phyloP scores from a whole-genome alignment of 2,329 filamentous ascomycete species.

The Fusarium buharicum region DNA sequence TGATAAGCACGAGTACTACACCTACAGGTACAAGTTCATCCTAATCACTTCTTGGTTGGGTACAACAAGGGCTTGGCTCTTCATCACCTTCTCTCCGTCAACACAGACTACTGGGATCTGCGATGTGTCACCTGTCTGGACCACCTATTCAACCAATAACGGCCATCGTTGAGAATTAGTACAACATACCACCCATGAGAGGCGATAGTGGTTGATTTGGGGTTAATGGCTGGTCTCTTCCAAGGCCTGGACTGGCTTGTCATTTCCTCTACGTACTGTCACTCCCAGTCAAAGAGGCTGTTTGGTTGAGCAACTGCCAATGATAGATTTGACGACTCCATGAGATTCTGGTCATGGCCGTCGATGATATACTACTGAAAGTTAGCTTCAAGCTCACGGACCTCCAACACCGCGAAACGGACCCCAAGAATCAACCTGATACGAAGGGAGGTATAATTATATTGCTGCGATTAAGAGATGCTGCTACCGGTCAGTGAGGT shows the following conservation, averaged over 20 bases:
- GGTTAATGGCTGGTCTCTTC: conserved; percentile 15
- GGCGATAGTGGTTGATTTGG: neutral
- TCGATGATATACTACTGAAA: conserved; percentile 3
- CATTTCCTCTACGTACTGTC: conserved; percentile 19
- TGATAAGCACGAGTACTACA: too few species aligned
- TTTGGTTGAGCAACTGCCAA: conserved; percentile 28
- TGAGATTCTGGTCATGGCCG: conserved; percentile 1
- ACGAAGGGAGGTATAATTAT: conserved; percentile 3
- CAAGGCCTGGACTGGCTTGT: conserved; percentile 9
- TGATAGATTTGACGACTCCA: conserved; percentile 2
- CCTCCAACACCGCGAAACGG: conserved; percentile 9
- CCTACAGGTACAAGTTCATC: neutral
- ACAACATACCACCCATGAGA: conserved; percentile 12
- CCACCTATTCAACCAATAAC: conserved; percentile 9
- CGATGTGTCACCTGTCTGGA: conserved; percentile 2
- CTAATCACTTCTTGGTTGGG: conserved; percentile 1
- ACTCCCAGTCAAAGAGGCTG: conserved; percentile 7
- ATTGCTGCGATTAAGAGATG: conserved; percentile 11
- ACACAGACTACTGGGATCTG: neutral
- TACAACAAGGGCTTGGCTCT: conserved; percentile 25
- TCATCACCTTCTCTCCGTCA: conserved; percentile 7
- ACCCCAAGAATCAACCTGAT: conserved; percentile 34
- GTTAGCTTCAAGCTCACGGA: conserved; percentile 13
- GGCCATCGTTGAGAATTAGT: conserved; percentile 1
- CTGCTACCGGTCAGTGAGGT: conserved; percentile 20